These are phyloP conservation scores for Phylloporus sp. DNA, from an alignment of 768 basidiomycete genomes.

Conservation along the genomic window DNA sequence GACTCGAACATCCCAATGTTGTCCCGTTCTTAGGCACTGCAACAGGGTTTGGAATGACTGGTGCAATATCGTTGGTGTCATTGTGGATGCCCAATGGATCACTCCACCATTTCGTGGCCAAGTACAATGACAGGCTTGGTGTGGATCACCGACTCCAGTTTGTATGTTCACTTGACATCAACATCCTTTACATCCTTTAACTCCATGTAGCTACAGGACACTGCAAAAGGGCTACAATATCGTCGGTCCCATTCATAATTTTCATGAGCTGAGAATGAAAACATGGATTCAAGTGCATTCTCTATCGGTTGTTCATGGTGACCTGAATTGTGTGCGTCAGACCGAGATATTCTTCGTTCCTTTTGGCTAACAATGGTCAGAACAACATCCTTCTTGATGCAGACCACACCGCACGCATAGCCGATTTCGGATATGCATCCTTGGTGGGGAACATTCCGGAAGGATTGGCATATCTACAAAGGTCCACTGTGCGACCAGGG, in stretches of 20 bases:
- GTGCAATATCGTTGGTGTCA: constrained; percentile 25
- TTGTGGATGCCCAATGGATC: constrained; percentile 30
- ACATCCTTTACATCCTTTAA: constrained; percentile 9
- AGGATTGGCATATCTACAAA: background rate
- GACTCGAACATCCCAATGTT: constrained; percentile 22
- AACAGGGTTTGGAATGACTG: constrained; percentile 26
- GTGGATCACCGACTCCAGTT: constrained; percentile 5
- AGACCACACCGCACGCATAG: constrained; percentile 33
- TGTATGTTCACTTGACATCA: constrained; percentile 12
- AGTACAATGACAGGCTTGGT: background rate
- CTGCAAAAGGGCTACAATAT: constrained; percentile 11
- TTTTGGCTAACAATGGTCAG: constrained; percentile 1
- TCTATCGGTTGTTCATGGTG: constrained; percentile 9
- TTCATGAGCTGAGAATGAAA: background rate
- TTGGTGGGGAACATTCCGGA: background rate
- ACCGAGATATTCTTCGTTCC: no score
- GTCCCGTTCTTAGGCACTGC: no score
- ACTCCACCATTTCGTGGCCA: constrained; percentile 15
- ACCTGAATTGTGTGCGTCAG: constrained; percentile 11
- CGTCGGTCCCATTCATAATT: background rate
- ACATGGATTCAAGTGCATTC: constrained; percentile 4
- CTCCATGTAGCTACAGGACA: constrained; percentile 16
- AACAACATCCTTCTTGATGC: constrained; percentile 14
- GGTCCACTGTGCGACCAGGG: background rate
- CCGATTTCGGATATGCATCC: constrained; percentile 37